Evolutionary conservation across 2,329 filamentous ascomycete genomes (phyloP).

Genomic region (Pseudonectria buxi): DNA sequence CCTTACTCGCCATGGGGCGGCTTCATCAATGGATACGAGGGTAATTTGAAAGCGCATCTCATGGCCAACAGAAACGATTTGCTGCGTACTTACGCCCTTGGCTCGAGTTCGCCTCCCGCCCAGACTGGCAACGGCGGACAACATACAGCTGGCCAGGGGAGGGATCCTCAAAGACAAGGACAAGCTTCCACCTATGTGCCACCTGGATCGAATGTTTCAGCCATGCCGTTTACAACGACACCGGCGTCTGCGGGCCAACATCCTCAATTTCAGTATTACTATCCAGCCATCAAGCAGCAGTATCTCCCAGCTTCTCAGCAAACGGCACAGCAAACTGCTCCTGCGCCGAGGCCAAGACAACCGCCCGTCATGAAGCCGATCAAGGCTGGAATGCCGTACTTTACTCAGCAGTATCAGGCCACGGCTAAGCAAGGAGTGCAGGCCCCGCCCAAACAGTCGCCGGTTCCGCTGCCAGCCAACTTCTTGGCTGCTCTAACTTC

Average conservation of each 20-base stretch:
- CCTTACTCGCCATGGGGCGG: conserved; percentile 52
- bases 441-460: conserved; percentile 35
- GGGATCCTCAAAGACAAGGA: too few relatives aligned
- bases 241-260: neutral
- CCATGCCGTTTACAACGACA: conserved; percentile 1
- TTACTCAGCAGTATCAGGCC: conserved; percentile 15
- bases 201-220: neutral
- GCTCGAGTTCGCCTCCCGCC: conserved; percentile 1
- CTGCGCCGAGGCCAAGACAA: conserved; percentile 17
- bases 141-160: neutral
- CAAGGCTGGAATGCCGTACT: conserved; percentile 26
- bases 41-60: conserved; percentile 40
- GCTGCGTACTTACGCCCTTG: conserved; percentile 20
- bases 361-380: conserved; percentile 21
- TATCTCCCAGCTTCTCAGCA: conserved; percentile 10
- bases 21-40: conserved; percentile 56
- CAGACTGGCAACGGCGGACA: conserved; percentile 1
- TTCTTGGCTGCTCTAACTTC: conserved; percentile 36
- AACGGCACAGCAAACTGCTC: neutral
- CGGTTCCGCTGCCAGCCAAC: conserved; percentile 38
- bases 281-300: conserved; percentile 16
- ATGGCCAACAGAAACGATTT: conserved; percentile 27
- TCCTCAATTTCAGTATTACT: conserved; percentile 6
- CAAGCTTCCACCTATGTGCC: too few relatives aligned
- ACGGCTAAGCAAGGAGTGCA: conserved; percentile 25